Evolutionary conservation across 164 flowering plant species (phyloP).

Genomic region (Annona cherimola): DNA sequence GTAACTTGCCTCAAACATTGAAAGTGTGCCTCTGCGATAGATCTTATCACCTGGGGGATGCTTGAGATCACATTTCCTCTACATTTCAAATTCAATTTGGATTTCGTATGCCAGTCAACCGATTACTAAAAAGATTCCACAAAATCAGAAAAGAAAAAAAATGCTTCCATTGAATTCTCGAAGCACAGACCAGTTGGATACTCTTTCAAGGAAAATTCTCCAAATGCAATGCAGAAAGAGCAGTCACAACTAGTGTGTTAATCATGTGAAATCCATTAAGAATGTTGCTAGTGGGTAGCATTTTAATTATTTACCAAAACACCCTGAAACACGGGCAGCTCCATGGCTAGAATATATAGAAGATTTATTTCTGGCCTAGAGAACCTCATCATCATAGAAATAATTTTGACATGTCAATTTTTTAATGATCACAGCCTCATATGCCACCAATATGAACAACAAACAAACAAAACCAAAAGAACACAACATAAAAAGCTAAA

Average conservation of each 20-base stretch:
- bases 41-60: slow-evolving; percentile 99
- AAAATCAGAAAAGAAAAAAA: background rate
- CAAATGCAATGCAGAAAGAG: background rate
- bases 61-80: slow-evolving; percentile 97
- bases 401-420: no score
- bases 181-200: background rate
- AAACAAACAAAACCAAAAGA: no score
- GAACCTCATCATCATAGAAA: no score
- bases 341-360: no score
- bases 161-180: background rate
- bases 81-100: slow-evolving; percentile 10
- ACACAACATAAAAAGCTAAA: no score
- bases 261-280: background rate
- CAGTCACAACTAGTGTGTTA: background rate
- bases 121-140: background rate
- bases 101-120: background rate
- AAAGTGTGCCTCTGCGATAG: slow-evolving; percentile 82
- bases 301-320: no score
- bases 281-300: background rate
- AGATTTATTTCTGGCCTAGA: no score
- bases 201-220: background rate
- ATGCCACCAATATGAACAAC: no score
- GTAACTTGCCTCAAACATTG: slow-evolving; percentile 89
- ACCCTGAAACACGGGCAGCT: no score
- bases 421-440: no score